phyloP scores from a whole-genome alignment of 352 stramenopile species.

The Phytophthora melonis region DNA sequence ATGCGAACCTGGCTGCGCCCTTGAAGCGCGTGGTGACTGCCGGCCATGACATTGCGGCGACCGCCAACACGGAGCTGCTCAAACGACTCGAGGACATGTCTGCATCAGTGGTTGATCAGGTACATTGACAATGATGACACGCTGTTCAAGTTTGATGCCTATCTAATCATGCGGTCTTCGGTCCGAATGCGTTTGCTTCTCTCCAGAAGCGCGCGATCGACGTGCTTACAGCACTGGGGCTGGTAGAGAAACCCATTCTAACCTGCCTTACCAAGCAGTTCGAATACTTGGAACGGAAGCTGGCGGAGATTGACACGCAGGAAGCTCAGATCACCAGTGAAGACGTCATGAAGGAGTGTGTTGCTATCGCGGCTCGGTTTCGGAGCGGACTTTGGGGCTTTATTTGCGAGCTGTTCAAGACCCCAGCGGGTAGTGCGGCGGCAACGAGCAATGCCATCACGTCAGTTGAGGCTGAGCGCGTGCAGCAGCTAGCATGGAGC shows the following conservation, averaged over 20 bases:
- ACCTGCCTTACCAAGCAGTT: constrained; percentile 80
- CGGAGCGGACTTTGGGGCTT: constrained; percentile 75
- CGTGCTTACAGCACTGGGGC: constrained; percentile 60
- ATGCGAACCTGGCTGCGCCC: constrained; percentile 52
- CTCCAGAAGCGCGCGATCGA: constrained; percentile 65
- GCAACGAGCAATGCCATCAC: constrained; percentile 48
- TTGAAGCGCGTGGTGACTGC: constrained; percentile 68
- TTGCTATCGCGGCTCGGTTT: constrained; percentile 68
- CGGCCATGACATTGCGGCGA: constrained; percentile 66
- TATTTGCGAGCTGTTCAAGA: constrained; percentile 81
- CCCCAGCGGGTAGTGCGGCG: constrained; percentile 34
- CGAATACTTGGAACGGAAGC: constrained; percentile 62
- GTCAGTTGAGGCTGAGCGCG: constrained; percentile 70
- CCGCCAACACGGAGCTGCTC: constrained; percentile 70
- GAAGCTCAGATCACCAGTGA: constrained; percentile 28
- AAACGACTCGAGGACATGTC: constrained; percentile 70
- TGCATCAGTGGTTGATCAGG: constrained; percentile 67
- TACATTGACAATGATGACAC: constrained; percentile 14
- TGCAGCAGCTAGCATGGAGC: constrained; percentile 68
- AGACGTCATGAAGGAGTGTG: constrained; percentile 64
- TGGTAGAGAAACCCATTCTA: constrained; percentile 73
- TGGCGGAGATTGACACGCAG: constrained; percentile 44
- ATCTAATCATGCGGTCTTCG: not conserved
- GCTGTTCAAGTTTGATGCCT: no score
- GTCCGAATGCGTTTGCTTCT: constrained; percentile 2